These are phyloP conservation scores for Aspergillus affinis DNA, from an alignment of 495 filamentous ascomycete genomes.

Conservation along the genomic window DNA sequence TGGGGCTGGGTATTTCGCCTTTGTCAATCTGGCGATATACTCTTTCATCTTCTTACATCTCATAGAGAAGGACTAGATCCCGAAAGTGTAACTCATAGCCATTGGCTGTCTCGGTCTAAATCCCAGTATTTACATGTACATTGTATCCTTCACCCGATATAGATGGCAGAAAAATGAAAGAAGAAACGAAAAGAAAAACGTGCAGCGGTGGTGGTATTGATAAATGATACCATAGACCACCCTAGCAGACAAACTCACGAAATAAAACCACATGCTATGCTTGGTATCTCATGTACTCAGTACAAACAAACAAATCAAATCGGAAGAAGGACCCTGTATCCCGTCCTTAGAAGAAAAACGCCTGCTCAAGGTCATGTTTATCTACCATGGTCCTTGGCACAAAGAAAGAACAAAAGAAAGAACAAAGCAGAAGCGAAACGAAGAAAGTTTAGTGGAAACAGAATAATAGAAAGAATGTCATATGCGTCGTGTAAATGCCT, in stretches of 20 bases:
- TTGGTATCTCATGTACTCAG: slow-evolving; percentile 32
- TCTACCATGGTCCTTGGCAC: neutral
- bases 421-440: slow-evolving; percentile 1
- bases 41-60: too few species aligned
- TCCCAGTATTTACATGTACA: too few species aligned
- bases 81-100: too few species aligned
- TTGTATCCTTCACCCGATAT: too few species aligned
- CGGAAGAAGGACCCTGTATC: neutral
- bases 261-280: slow-evolving; percentile 19
- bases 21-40: neutral
- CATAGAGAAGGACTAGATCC: too few species aligned
- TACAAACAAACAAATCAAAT: slow-evolving; percentile 7
- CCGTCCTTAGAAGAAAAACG: slow-evolving; percentile 4
- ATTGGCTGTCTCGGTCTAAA: too few species aligned
- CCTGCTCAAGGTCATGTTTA: slow-evolving; percentile 2
- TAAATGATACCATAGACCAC: neutral
- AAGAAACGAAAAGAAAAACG: neutral
- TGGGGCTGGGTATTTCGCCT: neutral
- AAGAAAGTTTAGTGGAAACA: neutral
- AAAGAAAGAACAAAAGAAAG: neutral
- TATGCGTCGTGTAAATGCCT: neutral
- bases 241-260: slow-evolving; percentile 7
- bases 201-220: neutral
- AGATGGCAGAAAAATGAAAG: too few species aligned
- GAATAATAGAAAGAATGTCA: neutral